Evolutionary conservation across 305 asterid genomes (phyloP).

Genomic region (Salvia sclarea): DNA sequence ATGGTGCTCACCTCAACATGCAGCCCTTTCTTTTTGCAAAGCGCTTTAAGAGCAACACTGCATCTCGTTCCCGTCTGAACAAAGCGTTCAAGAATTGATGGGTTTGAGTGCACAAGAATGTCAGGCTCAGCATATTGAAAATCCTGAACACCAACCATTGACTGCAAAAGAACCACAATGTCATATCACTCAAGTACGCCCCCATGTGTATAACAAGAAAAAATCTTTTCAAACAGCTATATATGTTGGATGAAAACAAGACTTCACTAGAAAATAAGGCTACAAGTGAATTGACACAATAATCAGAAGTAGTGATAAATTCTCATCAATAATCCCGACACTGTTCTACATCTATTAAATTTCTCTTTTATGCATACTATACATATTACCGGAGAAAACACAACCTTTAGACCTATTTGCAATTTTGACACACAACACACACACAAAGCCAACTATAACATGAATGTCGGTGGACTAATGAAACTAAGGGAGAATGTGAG

Average conservation of each 20-base stretch:
- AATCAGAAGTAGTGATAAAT: neutral
- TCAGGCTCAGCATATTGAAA: constrained; percentile 83
- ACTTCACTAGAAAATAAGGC: neutral
- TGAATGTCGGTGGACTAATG: neutral
- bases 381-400: neutral
- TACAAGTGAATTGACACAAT: neutral
- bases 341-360: neutral
- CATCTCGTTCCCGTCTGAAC: constrained; percentile 45
- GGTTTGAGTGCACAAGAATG: constrained; percentile 63
- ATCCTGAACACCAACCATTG: constrained; percentile 57
- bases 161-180: constrained; percentile 45
- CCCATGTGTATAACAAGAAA: constrained; percentile 6
- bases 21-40: constrained; percentile 80
- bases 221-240: neutral
- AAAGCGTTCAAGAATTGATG: constrained; percentile 55
- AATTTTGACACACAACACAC: neutral
- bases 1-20: constrained; percentile 57
- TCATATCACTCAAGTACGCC: constrained; percentile 12
- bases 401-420: too few species aligned
- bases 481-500: neutral
- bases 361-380: neutral
- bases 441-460: too few species aligned
- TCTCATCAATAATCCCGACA: neutral
- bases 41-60: constrained; percentile 67
- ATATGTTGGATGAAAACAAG: neutral